Base-by-base conservation (phyloP, 108 stramenopile species). In the Skeletonema grethae region DNA sequence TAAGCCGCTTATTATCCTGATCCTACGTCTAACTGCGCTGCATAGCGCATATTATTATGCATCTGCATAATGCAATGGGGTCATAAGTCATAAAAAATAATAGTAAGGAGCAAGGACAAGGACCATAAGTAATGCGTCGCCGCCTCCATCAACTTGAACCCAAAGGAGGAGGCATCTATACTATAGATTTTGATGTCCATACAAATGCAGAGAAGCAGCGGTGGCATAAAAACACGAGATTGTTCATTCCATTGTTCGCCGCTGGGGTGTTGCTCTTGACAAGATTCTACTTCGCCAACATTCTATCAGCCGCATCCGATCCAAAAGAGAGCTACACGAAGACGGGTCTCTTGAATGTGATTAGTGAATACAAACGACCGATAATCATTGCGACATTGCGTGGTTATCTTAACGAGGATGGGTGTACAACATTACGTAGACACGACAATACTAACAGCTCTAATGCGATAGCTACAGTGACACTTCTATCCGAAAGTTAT, bases 321-420 rank as follows among this genome's bases (percentile, higher is more conserved):
- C 50, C 50, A 53, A 53, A 53, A 24, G 50, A 22, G 50, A 53
- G 18, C 2, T 22, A 32, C 35, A 2, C 24, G 12, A 61, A 35
- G 31, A 8, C 25, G 29, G 69, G 57, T 5, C 24, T 69, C 7
- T n/a, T 69, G 35, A 60, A 58, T 18, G 34, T 69, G 6, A n/a
- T 2, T 7, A 69, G 69, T 29, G 15, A 41, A 36, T 60, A 69
- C 36, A n/a, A 58, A 35, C 57, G 41, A 8, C 69, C 69, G 13
- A 59, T 69, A 0, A 60, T 69, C 3, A 46, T 69, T 36, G 69
- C 69, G 2, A 69, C 69, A 7, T 2, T 69, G 25, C 59, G 57
- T 24, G 69, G 69, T 1, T 69, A 69, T 24, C 24, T 56, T 1
- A 39, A 60, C 25, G 13, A 9, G 1, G 69, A 41, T 24, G 36